Conservation (phyloP, 2,329 filamentous ascomycete species). For the Beauveria sp. region DNA sequence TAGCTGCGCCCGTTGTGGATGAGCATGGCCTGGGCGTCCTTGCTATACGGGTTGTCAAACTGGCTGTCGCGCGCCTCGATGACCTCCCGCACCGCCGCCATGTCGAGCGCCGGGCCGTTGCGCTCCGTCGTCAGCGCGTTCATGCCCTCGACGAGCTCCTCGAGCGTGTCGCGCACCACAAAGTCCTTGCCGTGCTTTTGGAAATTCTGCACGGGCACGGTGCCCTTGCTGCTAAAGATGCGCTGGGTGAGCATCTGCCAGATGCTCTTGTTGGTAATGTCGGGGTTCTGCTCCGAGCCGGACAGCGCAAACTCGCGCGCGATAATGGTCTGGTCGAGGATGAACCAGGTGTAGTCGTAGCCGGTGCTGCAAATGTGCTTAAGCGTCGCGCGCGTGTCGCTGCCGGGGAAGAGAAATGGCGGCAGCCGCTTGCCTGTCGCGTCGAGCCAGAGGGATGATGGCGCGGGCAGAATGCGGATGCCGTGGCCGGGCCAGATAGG, state of each 20-base stretch:
- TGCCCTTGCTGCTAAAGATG: constrained; percentile 44
- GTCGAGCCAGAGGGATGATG: constrained; percentile 56
- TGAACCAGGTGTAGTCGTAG: constrained; percentile 57
- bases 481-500: constrained; percentile 55
- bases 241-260: constrained; percentile 41
- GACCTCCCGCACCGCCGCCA: constrained; percentile 33
- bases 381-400: constrained; percentile 50
- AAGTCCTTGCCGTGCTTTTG: constrained; percentile 52
- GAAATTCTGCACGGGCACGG: constrained; percentile 49
- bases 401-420: constrained; percentile 47
- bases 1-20: constrained; percentile 49
- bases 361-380: constrained; percentile 53
- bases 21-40: constrained; percentile 56
- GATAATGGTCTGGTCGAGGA: constrained; percentile 50
- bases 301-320: constrained; percentile 55
- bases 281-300: constrained; percentile 56
- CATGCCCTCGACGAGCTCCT: constrained; percentile 50
- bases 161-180: constrained; percentile 47
- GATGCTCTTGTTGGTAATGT: constrained; percentile 49
- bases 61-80: constrained; percentile 49
- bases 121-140: constrained; percentile 43
- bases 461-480: constrained; percentile 52
- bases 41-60: constrained; percentile 47
- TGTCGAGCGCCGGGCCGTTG: constrained; percentile 40
- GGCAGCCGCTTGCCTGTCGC: constrained; percentile 51